Conservation (phyloP, 2,329 filamentous ascomycete species). For the Xylaria sp. region DNA sequence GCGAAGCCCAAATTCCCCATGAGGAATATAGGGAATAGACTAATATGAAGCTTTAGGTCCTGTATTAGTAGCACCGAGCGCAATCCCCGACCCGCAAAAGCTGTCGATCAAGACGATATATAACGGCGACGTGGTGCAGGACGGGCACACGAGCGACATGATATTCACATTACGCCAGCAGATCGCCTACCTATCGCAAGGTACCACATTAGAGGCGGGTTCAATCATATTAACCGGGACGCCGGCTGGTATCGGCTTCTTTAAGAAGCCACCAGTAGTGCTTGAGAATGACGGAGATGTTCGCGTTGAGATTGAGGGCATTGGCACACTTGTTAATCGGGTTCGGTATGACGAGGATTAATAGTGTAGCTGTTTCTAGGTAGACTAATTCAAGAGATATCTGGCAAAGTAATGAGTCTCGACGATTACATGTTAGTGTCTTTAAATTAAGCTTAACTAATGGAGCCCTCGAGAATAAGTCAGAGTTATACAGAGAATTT, state of each 20-base stretch:
- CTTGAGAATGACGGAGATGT: slow-evolving; percentile 34
- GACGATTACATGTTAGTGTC: not conserved
- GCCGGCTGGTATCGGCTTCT: slow-evolving; percentile 37
- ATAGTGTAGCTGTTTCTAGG: not conserved
- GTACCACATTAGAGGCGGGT: slow-evolving; percentile 36
- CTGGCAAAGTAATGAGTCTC: not conserved
- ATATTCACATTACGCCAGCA: slow-evolving; percentile 35
- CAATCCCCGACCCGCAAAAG: slow-evolving; percentile 55
- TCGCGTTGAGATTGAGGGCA: slow-evolving; percentile 33
- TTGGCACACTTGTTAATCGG: slow-evolving; percentile 35
- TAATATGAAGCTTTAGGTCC: slow-evolving; percentile 52
- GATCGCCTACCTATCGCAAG: slow-evolving; percentile 37
- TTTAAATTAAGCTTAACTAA: not conserved
- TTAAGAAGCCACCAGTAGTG: slow-evolving; percentile 34
- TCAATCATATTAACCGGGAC: slow-evolving; percentile 38
- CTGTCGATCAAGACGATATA: slow-evolving; percentile 57
- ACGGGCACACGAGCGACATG: slow-evolving; percentile 43
- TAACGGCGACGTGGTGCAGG: slow-evolving; percentile 64
- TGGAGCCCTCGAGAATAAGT: not conserved
- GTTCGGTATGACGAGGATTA: slow-evolving; percentile 35
- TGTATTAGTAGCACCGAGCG: slow-evolving; percentile 57
- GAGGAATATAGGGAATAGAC: not conserved
- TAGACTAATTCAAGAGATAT: not conserved
- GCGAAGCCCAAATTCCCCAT: not conserved
- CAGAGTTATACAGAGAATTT: not conserved